These are phyloP conservation scores for Cyamopsis tetragonoloba DNA, from an alignment of 306 rosid genomes.

Conservation along the genomic window DNA sequence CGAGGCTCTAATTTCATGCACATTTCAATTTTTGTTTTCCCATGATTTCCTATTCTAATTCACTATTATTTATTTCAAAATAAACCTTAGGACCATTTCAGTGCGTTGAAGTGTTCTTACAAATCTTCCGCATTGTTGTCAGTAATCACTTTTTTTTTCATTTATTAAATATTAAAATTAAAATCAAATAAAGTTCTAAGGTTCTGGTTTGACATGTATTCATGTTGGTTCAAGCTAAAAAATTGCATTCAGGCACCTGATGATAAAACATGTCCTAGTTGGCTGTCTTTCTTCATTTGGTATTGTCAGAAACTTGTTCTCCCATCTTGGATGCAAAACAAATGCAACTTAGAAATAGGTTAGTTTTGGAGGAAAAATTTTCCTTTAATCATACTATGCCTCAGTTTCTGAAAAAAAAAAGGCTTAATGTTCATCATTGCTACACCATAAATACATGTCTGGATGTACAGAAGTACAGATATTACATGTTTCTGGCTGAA, in stretches of 20 bases:
- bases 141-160: neutral
- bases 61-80: neutral
- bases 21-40: neutral
- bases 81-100: neutral
- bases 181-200: neutral
- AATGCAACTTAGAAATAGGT: neutral
- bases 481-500: neutral
- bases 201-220: neutral
- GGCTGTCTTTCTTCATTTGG: neutral
- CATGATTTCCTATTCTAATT: neutral
- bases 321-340: neutral
- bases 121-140: neutral
- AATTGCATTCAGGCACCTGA: neutral
- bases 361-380: neutral
- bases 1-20: neutral
- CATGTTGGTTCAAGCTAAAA: slow-evolving; percentile 1
- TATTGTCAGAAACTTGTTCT: neutral
- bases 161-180: too few relatives aligned
- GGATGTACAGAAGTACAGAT: neutral
- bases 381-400: neutral
- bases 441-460: neutral
- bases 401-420: neutral
- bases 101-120: neutral
- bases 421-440: neutral
- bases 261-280: neutral